Evolutionary conservation across 371 early-diverging fungal species (phyloP).

Genomic region (Phascolomyces articulosus): DNA sequence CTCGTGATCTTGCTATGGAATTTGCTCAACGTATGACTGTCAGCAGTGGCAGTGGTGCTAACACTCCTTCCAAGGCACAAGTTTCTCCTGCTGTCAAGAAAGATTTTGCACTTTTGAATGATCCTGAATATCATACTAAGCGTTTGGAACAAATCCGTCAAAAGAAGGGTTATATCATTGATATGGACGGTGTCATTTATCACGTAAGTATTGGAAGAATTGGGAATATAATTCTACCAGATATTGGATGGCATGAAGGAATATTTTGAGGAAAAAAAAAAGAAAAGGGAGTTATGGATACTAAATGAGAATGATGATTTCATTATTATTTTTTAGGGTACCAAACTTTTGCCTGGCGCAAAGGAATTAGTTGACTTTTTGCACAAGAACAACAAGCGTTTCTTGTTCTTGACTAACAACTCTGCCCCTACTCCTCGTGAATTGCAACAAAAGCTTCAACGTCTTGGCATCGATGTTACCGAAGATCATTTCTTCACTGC

Average conservation of each 20-base stretch:
- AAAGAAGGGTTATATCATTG: slow-evolving; percentile 68
- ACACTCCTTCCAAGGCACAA: slow-evolving; percentile 14
- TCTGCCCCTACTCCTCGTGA: slow-evolving; percentile 73
- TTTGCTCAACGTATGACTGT: slow-evolving; percentile 12
- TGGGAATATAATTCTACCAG: no score
- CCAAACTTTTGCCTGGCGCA: slow-evolving; percentile 57
- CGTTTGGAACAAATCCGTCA: slow-evolving; percentile 57
- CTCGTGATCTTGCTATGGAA: slow-evolving; percentile 13
- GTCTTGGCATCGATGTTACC: slow-evolving; percentile 63
- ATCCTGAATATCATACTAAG: slow-evolving; percentile 46
- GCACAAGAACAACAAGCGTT: slow-evolving; percentile 60
- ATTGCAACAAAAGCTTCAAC: slow-evolving; percentile 60
- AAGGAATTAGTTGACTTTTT: slow-evolving; percentile 69
- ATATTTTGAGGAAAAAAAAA: not conserved
- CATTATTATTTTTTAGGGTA: slow-evolving; percentile 35
- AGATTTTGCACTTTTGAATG: slow-evolving; percentile 46
- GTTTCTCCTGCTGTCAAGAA: slow-evolving; percentile 20
- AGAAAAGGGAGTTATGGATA: not conserved
- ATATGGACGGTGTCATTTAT: slow-evolving; percentile 77
- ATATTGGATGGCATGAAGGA: not conserved
- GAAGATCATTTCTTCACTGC: slow-evolving; percentile 69
- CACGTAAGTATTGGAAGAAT: slow-evolving; percentile 45
- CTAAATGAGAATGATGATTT: no score
- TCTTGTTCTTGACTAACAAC: slow-evolving; percentile 74
- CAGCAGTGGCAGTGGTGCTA: slow-evolving; percentile 10